Base-by-base conservation (phyloP, 2,329 filamentous ascomycete species). In the Pestalotiopsis sp. region DNA sequence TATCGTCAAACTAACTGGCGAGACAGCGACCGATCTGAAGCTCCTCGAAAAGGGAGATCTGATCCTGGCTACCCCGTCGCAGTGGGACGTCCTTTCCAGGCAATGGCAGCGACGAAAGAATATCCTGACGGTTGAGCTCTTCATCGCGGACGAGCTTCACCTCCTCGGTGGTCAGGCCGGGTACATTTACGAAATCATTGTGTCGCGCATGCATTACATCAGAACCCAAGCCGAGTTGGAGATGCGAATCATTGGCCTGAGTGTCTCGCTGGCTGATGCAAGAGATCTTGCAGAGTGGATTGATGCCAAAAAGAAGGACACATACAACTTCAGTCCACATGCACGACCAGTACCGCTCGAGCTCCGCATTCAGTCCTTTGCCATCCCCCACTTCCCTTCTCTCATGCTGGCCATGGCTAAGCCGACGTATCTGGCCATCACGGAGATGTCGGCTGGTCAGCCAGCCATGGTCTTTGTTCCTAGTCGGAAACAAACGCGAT, bases 351-450 rank as follows among this genome's bases (percentile, higher is more conserved):
- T 98, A 20, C 95, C 95, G 25, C 84, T 99, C 39, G 95, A 98
- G 79, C 88, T 99, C 68, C 94, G 98, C 78, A 92, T 99, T 62
- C 96, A 99, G 80, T 95, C 95, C 1, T 99, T 96, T 83, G 93
- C 91, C 36, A 97, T 97, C 70, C 94, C 97, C 61, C 97, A 99
- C 78, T 98, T 97, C 83, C 97, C 96, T 4, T 98, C 96, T 12
- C 87, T 99, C 56, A 99, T 99, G 96, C 88, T 99, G 73, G 95
- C 96, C 14, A 99, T 99, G 96, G 94, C 95, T 17, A 95, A 97
- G 80, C 97, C 97, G 23, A 92, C 94, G 1, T 98, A 98, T 79
- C 85, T 93, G 70, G 93, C 95, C 2, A 93, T 99, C 73, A 89
- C 94, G 2, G 94, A 97, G 75, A 89, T 97, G 79, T 97, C 96